Evolutionary conservation across 257 asterid genomes (phyloP), one percentile per base, ranked within the genome.

Genomic region (Fraxinus cuspidata): DNA sequence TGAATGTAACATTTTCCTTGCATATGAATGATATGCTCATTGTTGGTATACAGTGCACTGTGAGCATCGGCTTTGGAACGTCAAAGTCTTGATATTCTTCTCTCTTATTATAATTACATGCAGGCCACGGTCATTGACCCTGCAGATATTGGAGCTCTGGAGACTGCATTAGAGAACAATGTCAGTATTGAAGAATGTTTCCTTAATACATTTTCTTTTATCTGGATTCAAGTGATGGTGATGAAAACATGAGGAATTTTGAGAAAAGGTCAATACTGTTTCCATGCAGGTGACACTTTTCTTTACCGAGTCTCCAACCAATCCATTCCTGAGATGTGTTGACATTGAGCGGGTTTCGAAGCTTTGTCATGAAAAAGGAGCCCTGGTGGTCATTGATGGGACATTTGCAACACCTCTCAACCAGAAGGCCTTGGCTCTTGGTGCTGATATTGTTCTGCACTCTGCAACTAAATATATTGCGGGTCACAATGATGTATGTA

Each of bases 121-220:
- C 92, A 92, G 98, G 95, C 97, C 74, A 90, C 98, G n/a, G 98
- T 90, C 77, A 89, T 94, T 80, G 98, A 94, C 78, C 98, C 98
- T 77, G 98, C 98, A 3, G 98, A 94, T 80, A 70, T 92, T 76
- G 94, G 82, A 79, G 97, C 90, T 79, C 89, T 94, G 87, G 94
- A 89, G 85, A 83, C 94, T 66, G 97, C 92, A 56, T 81, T 94
- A 76, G 84, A 86, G 77, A 83, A 88, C 82, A 84, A 90, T 44
- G 98, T 94, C 25, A 82, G 96, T 77, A 64, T 78, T 75, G 23
- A 37, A 66, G 74, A 67, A 72, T 72, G 25, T 51, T 25, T 29
- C 53, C 37, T 16, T 64, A 40, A 10, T 72, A 64, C 69, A 70
- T 32, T 72, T 34, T 79, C 74, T 10, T 78, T 67, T 37, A 10